Evolutionary conservation across 176 grass and related monocot genomes (phyloP), one percentile per base, ranked within the genome.

Genomic region (Oryza australiensis): DNA sequence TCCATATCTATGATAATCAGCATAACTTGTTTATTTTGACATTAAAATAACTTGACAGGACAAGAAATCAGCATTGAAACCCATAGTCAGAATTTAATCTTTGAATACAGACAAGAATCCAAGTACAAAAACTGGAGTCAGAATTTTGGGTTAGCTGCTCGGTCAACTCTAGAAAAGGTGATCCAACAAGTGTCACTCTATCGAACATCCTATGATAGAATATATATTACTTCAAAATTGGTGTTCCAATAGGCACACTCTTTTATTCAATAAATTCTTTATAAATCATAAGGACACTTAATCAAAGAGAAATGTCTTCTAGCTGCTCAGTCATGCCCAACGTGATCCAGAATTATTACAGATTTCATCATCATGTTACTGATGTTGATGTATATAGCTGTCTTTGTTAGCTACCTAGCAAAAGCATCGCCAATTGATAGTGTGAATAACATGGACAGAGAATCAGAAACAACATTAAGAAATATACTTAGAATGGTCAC

Each of bases 1-100:
- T 33, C 1, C 2, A 65, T 76, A 34, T 48, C 20, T 27, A 51
- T 24, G 49, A 38, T 29, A 30, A 75, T 28, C 43, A 32, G 77
- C 9, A 83, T 71, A 33, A 60, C 18, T 64, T 26, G n/a, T 72
- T 77, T 23, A 16, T 26, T 35, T 66, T 20, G 12, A 68, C 69
- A 72, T 4, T 73, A 72, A 83, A 81, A 76, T 74, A 84, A 69
- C 41, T 53, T 40, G 16, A 87, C 9, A 26, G 13, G 32, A 66
- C 49, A 74, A 51, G 42, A 5, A 9, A 32, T 23, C 72, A 60
- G 79, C 48, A 35, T 30, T 35, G 35, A 72, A 72, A 76, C 37
- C 10, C 81, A 13, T 62, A 66, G 67, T 29, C 23, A 68, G 60
- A 57, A 68, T 64, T 8, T 35, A 62, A 20, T 66, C 5, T n/a